phyloP scores from a whole-genome alignment of 1,284 basidiomycete genomes.

The Austroboletus rostrupii region DNA sequence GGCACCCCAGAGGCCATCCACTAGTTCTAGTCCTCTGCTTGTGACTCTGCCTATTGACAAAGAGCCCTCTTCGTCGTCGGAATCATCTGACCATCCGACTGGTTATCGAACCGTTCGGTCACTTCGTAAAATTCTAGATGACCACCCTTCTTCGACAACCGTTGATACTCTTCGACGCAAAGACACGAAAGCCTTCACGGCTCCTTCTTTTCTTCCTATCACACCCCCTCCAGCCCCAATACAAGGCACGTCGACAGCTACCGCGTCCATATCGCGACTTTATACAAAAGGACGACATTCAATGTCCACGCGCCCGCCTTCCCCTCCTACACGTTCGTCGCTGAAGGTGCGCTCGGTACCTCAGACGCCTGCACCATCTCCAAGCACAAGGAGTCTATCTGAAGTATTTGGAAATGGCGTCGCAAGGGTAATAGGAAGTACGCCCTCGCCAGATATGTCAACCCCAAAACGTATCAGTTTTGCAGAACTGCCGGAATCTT shows the following conservation, averaged over 20 bases:
- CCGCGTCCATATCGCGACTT: slow-evolving; percentile 69
- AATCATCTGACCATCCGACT: slow-evolving; percentile 44
- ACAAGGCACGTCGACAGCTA: slow-evolving; percentile 62
- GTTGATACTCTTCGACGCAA: slow-evolving; percentile 16
- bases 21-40: slow-evolving; percentile 27
- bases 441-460: slow-evolving; percentile 34
- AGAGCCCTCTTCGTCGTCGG: slow-evolving; percentile 45
- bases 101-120: slow-evolving; percentile 60
- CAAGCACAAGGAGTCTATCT: slow-evolving; percentile 31
- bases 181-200: slow-evolving; percentile 9
- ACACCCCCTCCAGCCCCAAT: slow-evolving; percentile 50
- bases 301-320: slow-evolving; percentile 51
- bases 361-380: slow-evolving; percentile 30
- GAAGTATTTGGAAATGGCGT: slow-evolving; percentile 29
- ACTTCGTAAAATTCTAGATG: slow-evolving; percentile 65
- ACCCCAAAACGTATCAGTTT: slow-evolving; percentile 79
- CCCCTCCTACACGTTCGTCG: slow-evolving; percentile 51
- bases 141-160: slow-evolving; percentile 39
- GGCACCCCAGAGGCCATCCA: slow-evolving; percentile 33
- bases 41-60: slow-evolving; percentile 53
- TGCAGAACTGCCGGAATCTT: slow-evolving; percentile 65
- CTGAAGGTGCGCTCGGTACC: slow-evolving; percentile 40
- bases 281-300: slow-evolving; percentile 65
- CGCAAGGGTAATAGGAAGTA: slow-evolving; percentile 26
- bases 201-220: slow-evolving; percentile 31